Conservation (phyloP, 2,329 filamentous ascomycete genomes). For the Pseudocercospora cruenta region DNA sequence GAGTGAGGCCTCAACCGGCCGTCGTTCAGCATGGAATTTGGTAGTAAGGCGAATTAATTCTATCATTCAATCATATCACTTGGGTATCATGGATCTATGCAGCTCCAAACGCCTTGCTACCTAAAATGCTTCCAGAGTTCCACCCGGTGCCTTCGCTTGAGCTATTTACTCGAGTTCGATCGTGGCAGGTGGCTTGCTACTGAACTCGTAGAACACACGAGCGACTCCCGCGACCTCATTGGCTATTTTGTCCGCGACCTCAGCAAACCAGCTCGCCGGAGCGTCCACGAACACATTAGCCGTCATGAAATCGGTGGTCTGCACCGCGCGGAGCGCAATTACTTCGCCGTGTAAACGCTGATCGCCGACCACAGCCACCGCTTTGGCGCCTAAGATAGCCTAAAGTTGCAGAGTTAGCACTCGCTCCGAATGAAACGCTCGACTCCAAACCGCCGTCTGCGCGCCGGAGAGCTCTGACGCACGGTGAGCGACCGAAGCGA, state of each 20-base stretch:
- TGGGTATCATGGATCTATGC: conserved; percentile 14
- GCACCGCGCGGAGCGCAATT: conserved; percentile 64
- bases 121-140: background rate
- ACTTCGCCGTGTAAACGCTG: conserved; percentile 66
- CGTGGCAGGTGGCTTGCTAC: conserved; percentile 70
- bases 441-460: background rate
- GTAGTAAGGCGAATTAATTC: background rate
- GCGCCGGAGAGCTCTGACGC: background rate
- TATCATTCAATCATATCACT: conserved; percentile 8
- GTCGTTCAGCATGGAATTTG: background rate
- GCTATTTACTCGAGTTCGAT: conserved; percentile 73
- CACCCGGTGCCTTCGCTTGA: background rate
- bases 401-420: background rate
- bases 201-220: conserved; percentile 71
- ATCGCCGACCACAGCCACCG: conserved; percentile 72
- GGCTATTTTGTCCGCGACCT: conserved; percentile 68
- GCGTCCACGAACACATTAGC: conserved; percentile 71
- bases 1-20: background rate
- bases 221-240: conserved; percentile 76
- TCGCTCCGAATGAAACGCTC: background rate
- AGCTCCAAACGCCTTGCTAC: conserved; percentile 14
- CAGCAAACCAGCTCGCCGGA: conserved; percentile 63
- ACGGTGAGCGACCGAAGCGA: background rate
- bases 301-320: conserved; percentile 73
- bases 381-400: conserved; percentile 61